phyloP scores from a whole-genome alignment of 2,329 filamentous ascomycete species.

The Fusarium sp. region DNA sequence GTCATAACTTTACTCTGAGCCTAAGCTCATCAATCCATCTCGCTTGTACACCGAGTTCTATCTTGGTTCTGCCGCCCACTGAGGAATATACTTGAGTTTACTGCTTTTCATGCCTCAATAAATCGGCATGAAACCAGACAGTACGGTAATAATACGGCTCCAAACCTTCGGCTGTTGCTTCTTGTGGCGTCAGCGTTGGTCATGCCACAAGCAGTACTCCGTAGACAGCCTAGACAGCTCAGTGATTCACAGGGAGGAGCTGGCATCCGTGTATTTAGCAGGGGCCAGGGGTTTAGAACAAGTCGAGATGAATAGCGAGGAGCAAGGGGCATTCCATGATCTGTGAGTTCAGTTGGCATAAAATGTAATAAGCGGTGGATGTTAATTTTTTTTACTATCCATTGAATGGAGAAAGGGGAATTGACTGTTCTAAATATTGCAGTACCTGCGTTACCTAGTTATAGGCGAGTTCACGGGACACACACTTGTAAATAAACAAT shows the following conservation, averaged over 20 bases:
- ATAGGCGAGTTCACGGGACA: background rate
- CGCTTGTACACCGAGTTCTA: background rate
- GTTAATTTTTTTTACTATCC: background rate
- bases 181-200: conserved; percentile 2
- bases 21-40: background rate
- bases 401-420: conserved; percentile 14
- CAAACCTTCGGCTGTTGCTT: background rate
- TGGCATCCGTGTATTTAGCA: conserved; percentile 1
- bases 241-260: conserved; percentile 5
- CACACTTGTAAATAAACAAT: conserved; percentile 1
- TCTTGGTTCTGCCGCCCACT: background rate
- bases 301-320: conserved; percentile 17
- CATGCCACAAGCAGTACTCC: conserved; percentile 11
- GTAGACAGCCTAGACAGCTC: background rate
- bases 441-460: background rate
- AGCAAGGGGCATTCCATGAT: conserved; percentile 17
- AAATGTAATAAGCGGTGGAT: conserved; percentile 34
- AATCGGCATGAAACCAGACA: background rate
- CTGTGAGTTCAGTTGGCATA: conserved; percentile 30
- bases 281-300: conserved; percentile 12
- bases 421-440: background rate
- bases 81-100: background rate
- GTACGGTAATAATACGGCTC: background rate
- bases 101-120: background rate
- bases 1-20: background rate